Evolutionary conservation across 2,329 filamentous ascomycete genomes (phyloP), one percentile per base, ranked within the genome.

Genomic region (Alternaria postmessia): DNA sequence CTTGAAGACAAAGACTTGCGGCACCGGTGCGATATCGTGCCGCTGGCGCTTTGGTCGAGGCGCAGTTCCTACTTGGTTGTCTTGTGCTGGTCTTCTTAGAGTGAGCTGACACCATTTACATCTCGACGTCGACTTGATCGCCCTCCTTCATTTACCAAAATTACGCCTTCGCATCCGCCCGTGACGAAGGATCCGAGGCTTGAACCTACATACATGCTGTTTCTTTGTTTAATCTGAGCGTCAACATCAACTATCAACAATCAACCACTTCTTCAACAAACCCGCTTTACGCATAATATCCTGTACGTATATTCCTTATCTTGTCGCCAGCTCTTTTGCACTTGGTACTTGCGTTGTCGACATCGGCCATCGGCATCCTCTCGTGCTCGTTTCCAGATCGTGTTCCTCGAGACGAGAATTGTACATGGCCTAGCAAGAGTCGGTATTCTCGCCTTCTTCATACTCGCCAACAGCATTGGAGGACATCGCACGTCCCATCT

Each of bases 101-200:
- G 30, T 44, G 32, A 16, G 57, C 39, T 22, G 57, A 14, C 28
- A 28, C 49, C 22, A 18, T 49, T 24, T 30, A 42, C 28, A 28
- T 48, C 28, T 44, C 56, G 34, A 44, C 56, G 20, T 46, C 11
- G 51, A 42, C 56, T 44, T 51, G 52, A 51, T 60, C 57, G 52
- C 28, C 57, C 46, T 46, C 46, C 38, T 49, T 59, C 52, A 55
- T 59, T 59, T 56, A 51, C 51, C 57, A 59, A 59, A 34, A 59
- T 59, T 56, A 54, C 52, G 32, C 34, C 43, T 24, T 48, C 42
- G 53, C 24, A 22, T 32, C 32, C 26, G 32, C 26, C 18, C 18
- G 24, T 32, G 24, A 18, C 28, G 20, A 39, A 52, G 48, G 51
- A 54, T 32, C 46, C 46, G 32, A 20, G 30, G 12, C 57, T 30